Evolutionary conservation across 345 rosid genomes (phyloP).

Genomic region (Eucalyptus melliodora): DNA sequence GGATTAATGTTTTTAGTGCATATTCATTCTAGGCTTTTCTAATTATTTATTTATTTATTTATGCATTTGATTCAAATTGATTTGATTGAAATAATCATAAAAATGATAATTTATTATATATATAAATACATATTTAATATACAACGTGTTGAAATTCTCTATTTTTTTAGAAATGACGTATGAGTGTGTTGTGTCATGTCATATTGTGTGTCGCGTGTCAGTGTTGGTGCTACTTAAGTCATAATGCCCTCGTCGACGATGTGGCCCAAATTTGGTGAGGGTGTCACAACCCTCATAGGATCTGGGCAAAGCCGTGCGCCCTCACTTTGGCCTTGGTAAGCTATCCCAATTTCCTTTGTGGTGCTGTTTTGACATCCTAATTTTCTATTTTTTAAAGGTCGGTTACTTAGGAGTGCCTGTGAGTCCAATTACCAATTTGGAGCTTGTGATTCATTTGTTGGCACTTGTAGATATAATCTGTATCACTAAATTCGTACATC

Average conservation of each 20-base stretch:
- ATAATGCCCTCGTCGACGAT: background rate
- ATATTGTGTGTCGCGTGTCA: too few relatives aligned
- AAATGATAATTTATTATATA: too few relatives aligned
- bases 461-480: background rate
- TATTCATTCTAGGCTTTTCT: too few relatives aligned
- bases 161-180: too few relatives aligned
- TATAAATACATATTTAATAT: too few relatives aligned
- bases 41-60: too few relatives aligned
- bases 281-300: background rate
- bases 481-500: background rate
- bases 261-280: background rate
- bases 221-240: too few relatives aligned
- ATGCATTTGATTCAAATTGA: too few relatives aligned
- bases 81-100: too few relatives aligned
- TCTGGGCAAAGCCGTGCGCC: rapidly evolving
- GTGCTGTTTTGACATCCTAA: background rate
- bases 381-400: background rate
- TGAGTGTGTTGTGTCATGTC: too few relatives aligned
- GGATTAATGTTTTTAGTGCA: too few relatives aligned
- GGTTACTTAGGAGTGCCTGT: background rate
- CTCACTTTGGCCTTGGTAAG: background rate
- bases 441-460: background rate
- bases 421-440: background rate
- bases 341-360: background rate
- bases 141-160: too few relatives aligned